Evolutionary conservation across 129 eudicot species (phyloP).

Genomic region (Solidago caesia): DNA sequence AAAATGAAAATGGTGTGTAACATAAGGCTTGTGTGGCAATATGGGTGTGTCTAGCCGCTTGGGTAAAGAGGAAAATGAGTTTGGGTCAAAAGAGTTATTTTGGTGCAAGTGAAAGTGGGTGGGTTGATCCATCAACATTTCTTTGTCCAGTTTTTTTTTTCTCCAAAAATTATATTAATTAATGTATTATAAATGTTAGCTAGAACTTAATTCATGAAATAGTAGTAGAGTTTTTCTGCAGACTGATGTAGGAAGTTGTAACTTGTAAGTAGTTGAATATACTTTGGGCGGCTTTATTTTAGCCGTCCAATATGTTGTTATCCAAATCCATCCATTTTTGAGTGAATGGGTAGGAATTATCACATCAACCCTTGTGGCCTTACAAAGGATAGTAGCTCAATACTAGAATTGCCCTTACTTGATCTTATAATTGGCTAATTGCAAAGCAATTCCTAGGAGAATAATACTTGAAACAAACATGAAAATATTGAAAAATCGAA

Average conservation of each 20-base stretch:
- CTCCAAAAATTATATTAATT: background rate
- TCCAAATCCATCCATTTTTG: background rate
- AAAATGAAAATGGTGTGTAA: too few relatives aligned
- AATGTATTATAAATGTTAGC: background rate
- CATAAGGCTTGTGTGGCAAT: background rate
- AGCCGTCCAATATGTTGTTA: background rate
- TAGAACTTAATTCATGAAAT: background rate
- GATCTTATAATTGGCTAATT: too few relatives aligned
- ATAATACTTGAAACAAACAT: background rate
- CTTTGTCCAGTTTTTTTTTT: background rate
- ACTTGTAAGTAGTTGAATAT: background rate
- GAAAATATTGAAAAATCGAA: background rate
- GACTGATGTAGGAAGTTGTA: too few relatives aligned
- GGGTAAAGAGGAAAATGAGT: background rate
- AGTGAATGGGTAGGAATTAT: background rate
- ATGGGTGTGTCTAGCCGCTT: background rate
- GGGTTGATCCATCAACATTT: background rate
- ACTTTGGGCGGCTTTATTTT: background rate
- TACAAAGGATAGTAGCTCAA: too few relatives aligned
- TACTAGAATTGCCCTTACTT: too few relatives aligned
- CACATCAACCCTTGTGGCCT: background rate
- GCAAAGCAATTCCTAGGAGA: too few relatives aligned
- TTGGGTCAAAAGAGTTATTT: constrained; percentile 1
- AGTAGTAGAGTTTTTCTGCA: too few relatives aligned
- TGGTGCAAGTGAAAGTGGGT: background rate